A percentile compares a stretch with the other conserved stretches of the same genome.
Conservation (phyloP, 192 early-diverging fungal genomes). For the Umbelopsis vinacea region DNA sequence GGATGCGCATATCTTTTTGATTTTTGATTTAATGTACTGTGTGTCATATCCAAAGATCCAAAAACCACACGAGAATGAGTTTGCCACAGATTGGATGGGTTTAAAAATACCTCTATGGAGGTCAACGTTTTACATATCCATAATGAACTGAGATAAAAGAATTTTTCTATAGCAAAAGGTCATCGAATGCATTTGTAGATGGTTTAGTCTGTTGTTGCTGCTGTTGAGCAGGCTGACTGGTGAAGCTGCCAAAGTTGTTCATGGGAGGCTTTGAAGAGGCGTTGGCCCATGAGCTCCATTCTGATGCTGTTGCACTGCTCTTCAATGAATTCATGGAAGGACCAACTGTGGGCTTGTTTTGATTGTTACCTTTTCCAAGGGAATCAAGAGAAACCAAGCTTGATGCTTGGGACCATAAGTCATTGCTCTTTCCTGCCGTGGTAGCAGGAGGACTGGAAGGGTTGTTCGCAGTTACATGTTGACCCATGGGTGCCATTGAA, state of each 20-base stretch:
- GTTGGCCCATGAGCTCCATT: constrained; percentile 39
- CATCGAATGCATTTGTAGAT: constrained; percentile 37
- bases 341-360: constrained; percentile 41
- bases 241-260: neutral
- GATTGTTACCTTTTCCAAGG: constrained; percentile 59
- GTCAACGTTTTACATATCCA: neutral
- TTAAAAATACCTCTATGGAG: constrained; percentile 8
- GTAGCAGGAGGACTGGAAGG: constrained; percentile 8
- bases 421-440: constrained; percentile 22
- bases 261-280: neutral
- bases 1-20: no score
- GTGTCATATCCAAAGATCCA: no score
- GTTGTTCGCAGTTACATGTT: neutral
- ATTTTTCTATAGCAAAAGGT: constrained; percentile 25
- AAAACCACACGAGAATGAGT: no score
- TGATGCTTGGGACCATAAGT: constrained; percentile 66
- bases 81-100: neutral
- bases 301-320: constrained; percentile 33
- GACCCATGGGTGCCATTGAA: neutral
- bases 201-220: constrained; percentile 2
- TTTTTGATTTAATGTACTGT: no score
- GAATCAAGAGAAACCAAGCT: constrained; percentile 74
- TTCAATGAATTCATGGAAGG: constrained; percentile 64
- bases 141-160: neutral
- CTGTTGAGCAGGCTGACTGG: constrained; percentile 21